Evolutionary conservation across 2,329 filamentous ascomycete genomes (phyloP).

Genomic region (Alternaria solani): DNA sequence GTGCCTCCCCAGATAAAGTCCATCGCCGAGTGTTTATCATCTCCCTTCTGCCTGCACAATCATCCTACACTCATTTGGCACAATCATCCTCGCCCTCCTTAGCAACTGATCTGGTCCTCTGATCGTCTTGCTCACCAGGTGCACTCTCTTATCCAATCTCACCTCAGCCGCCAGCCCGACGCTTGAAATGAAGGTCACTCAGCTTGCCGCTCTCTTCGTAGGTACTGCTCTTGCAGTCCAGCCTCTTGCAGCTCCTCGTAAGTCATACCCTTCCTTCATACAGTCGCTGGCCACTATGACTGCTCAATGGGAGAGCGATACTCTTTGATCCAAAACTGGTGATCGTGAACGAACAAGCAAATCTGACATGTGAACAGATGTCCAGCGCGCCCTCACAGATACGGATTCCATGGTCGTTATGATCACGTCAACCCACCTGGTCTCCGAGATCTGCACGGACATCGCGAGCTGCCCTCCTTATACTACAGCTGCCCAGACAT

Average conservation of each 20-base stretch:
- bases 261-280: conserved; percentile 18
- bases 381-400: conserved; percentile 28
- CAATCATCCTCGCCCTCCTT: conserved; percentile 21
- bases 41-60: conserved; percentile 21
- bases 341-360: neutral
- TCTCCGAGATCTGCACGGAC: conserved; percentile 51
- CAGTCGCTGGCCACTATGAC: neutral
- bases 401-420: conserved; percentile 50
- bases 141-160: conserved; percentile 29
- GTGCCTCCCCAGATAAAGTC: conserved; percentile 20
- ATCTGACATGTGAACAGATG: conserved; percentile 21
- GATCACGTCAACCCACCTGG: conserved; percentile 50
- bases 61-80: conserved; percentile 38
- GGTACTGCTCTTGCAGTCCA: conserved; percentile 31
- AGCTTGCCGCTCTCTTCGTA: conserved; percentile 35
- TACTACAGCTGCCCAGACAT: conserved; percentile 49
- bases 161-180: conserved; percentile 22
- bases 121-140: conserved; percentile 25
- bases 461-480: conserved; percentile 48
- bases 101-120: conserved; percentile 9
- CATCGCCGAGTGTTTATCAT: conserved; percentile 10
- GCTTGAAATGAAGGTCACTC: conserved; percentile 38
- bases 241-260: conserved; percentile 30
- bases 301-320: neutral
- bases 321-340: neutral